Evolutionary conservation across 2,329 filamentous ascomycete genomes (phyloP), one percentile per base, ranked within the genome.

Genomic region (Penicillium hordei): DNA sequence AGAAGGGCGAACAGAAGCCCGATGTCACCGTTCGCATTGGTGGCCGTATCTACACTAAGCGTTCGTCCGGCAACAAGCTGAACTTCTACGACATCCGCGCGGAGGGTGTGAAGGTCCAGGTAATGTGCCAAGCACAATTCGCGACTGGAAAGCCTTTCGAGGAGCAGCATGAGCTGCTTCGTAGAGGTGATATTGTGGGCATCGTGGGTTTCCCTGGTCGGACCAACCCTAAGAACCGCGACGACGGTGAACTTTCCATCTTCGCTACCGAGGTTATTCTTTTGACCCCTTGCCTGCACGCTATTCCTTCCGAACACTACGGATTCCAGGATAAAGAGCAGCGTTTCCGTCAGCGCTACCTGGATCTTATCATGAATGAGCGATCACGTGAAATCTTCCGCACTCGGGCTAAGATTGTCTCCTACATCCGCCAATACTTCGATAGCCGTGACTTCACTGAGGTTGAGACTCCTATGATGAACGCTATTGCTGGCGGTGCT

Each of bases 281-380:
- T 45, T 83, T 99, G 60, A 89, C 93, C 0, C 94, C 94, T 9
- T 97, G 93, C 77, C 79, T 99, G 71, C 93, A 96, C 77, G 88
- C 91, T 80, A 83, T 95, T 66, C 94, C 94, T 27, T 75, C 74
- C 60, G 91, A 94, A 76, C 89, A 93, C 78, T 97, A 91, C 74
- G 93, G 93, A 61, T 92, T 97, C 82, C 93, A 96, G 83, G 93
- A 97, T 74, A 86, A 92, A 72, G 94, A 99, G 78, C 89, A 93
- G 77, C 87, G 94, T 60, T 93, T 91, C 83, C 89, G 95, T 68
- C 90, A 96, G 80, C 86, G 93, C 59, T 96, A 96, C 76, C 86
- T 99, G 52, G 94, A 99, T 76, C 82, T 99, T 68, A 94, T 99
- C 78, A 96, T 97, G 89, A 97, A 99, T 78, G 90, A 96, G 71